These are phyloP conservation scores for Alternaria tenuissima DNA, from an alignment of 2,329 filamentous ascomycete genomes.

Conservation along the genomic window DNA sequence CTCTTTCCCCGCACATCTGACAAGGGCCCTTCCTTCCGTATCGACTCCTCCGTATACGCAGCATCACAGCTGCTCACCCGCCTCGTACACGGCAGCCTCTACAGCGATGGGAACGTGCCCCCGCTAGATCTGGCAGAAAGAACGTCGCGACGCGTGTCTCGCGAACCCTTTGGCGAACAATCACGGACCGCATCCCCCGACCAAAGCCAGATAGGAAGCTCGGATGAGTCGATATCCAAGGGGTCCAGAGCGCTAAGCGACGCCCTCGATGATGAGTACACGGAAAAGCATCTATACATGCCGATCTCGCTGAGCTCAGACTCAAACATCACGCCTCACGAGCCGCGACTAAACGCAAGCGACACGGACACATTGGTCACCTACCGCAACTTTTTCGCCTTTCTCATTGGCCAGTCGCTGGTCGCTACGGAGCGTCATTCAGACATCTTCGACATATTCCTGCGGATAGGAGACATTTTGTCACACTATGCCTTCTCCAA, in stretches of 20 bases:
- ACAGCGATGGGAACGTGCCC: constrained; percentile 44
- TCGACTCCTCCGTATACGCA: constrained; percentile 66
- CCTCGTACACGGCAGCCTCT: constrained; percentile 63
- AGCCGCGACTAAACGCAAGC: constrained; percentile 50
- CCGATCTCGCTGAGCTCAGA: constrained; percentile 65
- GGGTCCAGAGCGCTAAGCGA: constrained; percentile 59
- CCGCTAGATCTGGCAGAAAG: constrained; percentile 33
- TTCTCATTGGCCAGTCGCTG: constrained; percentile 68
- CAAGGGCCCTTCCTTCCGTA: constrained; percentile 67
- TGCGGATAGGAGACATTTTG: constrained; percentile 66
- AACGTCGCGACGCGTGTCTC: constrained; percentile 31
- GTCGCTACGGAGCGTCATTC: constrained; percentile 65
- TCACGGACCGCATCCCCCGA: constrained; percentile 45
- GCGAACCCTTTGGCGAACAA: constrained; percentile 35
- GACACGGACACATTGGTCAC: constrained; percentile 66
- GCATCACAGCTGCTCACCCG: constrained; percentile 65
- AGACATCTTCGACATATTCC: constrained; percentile 67
- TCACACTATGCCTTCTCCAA: constrained; percentile 68
- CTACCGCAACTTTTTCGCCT: constrained; percentile 71
- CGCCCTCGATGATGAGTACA: constrained; percentile 56
- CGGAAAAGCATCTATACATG: constrained; percentile 66
- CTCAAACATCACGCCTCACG: constrained; percentile 43
- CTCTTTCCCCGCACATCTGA: constrained; percentile 66
- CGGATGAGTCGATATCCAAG: constrained; percentile 58
- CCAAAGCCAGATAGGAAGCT: constrained; percentile 45